Percentiles rank a stretch among this genome's conserved stretches.
phyloP scores from a whole-genome alignment of 371 early-diverging fungal species.

The Mortierella sp. region DNA sequence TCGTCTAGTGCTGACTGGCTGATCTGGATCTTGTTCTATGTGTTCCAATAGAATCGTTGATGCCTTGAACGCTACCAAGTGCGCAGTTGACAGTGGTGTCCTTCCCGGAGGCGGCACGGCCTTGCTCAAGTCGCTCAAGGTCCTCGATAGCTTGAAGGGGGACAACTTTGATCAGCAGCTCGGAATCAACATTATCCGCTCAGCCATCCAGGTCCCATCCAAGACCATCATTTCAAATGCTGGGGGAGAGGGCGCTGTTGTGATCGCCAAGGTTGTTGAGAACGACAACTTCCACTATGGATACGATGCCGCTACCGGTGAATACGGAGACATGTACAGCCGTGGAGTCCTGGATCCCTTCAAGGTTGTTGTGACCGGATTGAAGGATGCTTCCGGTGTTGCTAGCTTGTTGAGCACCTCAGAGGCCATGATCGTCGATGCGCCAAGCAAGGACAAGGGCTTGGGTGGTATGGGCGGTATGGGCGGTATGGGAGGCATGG shows the following conservation, averaged over 20 bases:
- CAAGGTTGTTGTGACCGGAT: slow-evolving; percentile 97
- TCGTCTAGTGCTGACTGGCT: not conserved
- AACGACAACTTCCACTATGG: slow-evolving; percentile 86
- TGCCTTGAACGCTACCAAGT: slow-evolving; percentile 97
- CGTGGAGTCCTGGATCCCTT: slow-evolving; percentile 97
- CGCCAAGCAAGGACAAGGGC: slow-evolving; percentile 77
- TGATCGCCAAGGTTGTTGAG: slow-evolving; percentile 94
- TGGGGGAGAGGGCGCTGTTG: slow-evolving; percentile 95
- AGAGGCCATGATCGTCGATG: slow-evolving; percentile 97
- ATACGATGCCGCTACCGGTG: slow-evolving; percentile 91
- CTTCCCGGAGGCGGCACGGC: slow-evolving; percentile 98
- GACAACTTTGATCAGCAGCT: slow-evolving; percentile 98
- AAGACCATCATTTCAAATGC: slow-evolving; percentile 96
- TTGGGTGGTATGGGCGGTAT: slow-evolving; percentile 70
- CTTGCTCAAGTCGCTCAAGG: slow-evolving; percentile 89
- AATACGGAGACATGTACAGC: slow-evolving; percentile 95
- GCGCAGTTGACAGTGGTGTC: slow-evolving; percentile 98
- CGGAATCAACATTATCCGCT: slow-evolving; percentile 93
- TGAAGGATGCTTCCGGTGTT: slow-evolving; percentile 95
- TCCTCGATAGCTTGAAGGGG: slow-evolving; percentile 80
- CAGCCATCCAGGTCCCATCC: slow-evolving; percentile 93
- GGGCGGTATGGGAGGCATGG: slow-evolving; percentile 69
- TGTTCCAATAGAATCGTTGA: slow-evolving; percentile 78
- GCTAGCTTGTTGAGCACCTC: slow-evolving; percentile 95
- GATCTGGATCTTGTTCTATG: not conserved